Conservation (phyloP, 169 alveolate genomes). For the Plasmodium blacklocki region DNA sequence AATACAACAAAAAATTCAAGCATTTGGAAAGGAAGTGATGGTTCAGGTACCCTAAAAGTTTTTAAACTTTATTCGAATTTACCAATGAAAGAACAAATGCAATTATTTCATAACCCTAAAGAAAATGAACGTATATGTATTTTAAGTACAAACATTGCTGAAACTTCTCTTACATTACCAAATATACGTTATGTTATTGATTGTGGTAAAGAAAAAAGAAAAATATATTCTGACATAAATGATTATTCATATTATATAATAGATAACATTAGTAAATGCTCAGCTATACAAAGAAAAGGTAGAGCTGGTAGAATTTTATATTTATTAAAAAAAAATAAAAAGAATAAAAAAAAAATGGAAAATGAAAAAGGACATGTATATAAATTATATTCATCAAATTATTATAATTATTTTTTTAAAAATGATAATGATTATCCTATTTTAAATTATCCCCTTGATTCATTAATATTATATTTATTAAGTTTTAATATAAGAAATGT, state of each 20-base stretch:
- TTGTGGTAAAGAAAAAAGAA: slow-evolving; percentile 96
- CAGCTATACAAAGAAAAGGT: slow-evolving; percentile 98
- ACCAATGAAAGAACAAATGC: slow-evolving; percentile 80
- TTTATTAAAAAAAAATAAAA: slow-evolving; percentile 73
- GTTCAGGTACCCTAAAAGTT: slow-evolving; percentile 81
- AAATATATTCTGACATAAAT: slow-evolving; percentile 88
- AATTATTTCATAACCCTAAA: slow-evolving; percentile 88
- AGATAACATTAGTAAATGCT: slow-evolving; percentile 92
- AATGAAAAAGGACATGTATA: slow-evolving; percentile 76
- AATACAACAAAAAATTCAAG: slow-evolving; percentile 60
- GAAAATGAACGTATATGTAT: slow-evolving; percentile 95
- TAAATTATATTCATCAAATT: slow-evolving; percentile 74
- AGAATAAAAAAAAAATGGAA: slow-evolving; percentile 68
- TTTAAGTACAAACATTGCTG: slow-evolving; percentile 99
- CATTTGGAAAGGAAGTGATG: slow-evolving; percentile 84
- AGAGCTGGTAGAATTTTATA: slow-evolving; percentile 97
- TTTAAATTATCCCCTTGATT: slow-evolving; percentile 72
- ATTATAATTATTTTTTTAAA: slow-evolving; percentile 73
- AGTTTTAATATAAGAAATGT: slow-evolving; percentile 74
- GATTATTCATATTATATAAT: slow-evolving; percentile 92
- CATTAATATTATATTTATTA: slow-evolving; percentile 60
- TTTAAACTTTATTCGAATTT: slow-evolving; percentile 91
- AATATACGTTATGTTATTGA: slow-evolving; percentile 96
- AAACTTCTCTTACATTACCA: slow-evolving; percentile 99
- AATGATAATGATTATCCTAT: slow-evolving; percentile 72